Percentiles rank a stretch among this genome's conserved stretches.
These are phyloP conservation scores for Gyrodon lividus DNA, from an alignment of 768 basidiomycete species.

Conservation along the genomic window DNA sequence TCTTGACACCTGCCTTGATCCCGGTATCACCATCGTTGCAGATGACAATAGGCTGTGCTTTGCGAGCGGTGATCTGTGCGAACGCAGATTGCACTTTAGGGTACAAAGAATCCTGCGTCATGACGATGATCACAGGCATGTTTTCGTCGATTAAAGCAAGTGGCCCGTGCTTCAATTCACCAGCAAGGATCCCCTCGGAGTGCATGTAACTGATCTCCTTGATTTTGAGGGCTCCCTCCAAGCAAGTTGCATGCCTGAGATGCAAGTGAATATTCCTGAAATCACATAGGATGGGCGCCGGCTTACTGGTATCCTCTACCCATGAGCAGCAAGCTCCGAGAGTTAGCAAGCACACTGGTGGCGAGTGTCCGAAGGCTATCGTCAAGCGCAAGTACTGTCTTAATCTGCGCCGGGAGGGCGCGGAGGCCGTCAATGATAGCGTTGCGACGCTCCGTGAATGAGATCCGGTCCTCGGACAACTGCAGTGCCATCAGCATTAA, in stretches of 20 bases:
- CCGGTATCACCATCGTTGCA: conserved; percentile 91
- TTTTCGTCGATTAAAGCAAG: conserved; percentile 98
- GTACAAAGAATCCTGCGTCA: conserved; percentile 98
- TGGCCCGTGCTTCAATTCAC: conserved; percentile 98
- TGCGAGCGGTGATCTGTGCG: conserved; percentile 95
- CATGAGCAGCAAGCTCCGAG: conserved; percentile 92
- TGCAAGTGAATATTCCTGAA: not conserved
- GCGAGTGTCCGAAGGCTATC: conserved; percentile 77
- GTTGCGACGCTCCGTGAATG: conserved; percentile 84
- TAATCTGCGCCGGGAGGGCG: conserved; percentile 86
- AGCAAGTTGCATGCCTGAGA: conserved; percentile 84
- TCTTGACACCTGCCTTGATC: conserved; percentile 72
- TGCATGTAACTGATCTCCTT: conserved; percentile 93
- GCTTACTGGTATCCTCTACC: conserved; percentile 94
- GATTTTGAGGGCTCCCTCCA: conserved; percentile 98
- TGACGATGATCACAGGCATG: conserved; percentile 98
- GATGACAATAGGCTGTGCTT: conserved; percentile 91
- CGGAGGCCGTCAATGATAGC: conserved; percentile 94
- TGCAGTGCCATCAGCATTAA: conserved; percentile 98
- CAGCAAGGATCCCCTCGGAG: conserved; percentile 82
- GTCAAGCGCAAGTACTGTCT: conserved; percentile 81
- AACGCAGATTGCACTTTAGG: conserved; percentile 98
- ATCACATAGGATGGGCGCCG: not conserved
- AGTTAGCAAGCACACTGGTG: conserved; percentile 67
- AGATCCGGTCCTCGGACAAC: conserved; percentile 95